Percentiles rank a stretch among this genome's conserved stretches.
These are phyloP conservation scores for Xerocomus minutiporus DNA, from an alignment of 1,284 basidiomycete genomes.

Conservation along the genomic window DNA sequence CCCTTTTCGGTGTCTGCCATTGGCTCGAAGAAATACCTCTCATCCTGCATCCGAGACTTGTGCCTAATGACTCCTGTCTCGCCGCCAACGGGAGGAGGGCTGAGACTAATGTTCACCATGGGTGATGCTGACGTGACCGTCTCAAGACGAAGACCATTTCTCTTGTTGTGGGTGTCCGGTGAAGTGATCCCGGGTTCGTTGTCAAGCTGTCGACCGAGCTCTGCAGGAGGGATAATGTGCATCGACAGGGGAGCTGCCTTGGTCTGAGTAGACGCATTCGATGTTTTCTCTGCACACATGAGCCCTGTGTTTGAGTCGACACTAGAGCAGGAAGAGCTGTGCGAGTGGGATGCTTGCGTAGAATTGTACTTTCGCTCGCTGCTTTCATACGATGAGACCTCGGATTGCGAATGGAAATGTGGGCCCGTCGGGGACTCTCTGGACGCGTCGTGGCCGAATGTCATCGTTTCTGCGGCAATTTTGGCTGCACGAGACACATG, in stretches of 20 bases:
- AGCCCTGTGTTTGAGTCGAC: conserved; percentile 17
- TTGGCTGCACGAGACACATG: conserved; percentile 35
- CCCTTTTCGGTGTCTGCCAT: not conserved
- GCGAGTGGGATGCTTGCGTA: conserved; percentile 4
- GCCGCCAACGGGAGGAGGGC: conserved; percentile 26
- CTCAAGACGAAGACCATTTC: not conserved
- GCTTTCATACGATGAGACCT: not conserved
- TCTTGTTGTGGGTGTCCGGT: not conserved
- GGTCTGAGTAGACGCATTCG: conserved; percentile 1
- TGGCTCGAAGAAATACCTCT: not conserved
- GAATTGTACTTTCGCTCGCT: not conserved
- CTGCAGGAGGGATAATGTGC: conserved; percentile 4
- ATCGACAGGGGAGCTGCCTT: not conserved
- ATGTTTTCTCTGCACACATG: conserved; percentile 6
- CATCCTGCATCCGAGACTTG: not conserved
- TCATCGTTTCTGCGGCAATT: conserved; percentile 18
- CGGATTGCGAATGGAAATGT: not conserved
- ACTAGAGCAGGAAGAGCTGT: conserved; percentile 14
- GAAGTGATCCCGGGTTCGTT: not conserved
- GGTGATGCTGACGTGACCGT: not conserved
- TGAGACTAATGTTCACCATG: conserved; percentile 18
- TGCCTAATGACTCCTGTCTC: conserved; percentile 1
- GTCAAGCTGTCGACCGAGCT: conserved; percentile 11
- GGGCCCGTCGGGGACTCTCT: conserved; percentile 20
- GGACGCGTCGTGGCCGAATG: conserved; percentile 23